These are phyloP conservation scores for Hamamelis virginiana DNA, from an alignment of 164 flowering plant species.

Conservation along the genomic window DNA sequence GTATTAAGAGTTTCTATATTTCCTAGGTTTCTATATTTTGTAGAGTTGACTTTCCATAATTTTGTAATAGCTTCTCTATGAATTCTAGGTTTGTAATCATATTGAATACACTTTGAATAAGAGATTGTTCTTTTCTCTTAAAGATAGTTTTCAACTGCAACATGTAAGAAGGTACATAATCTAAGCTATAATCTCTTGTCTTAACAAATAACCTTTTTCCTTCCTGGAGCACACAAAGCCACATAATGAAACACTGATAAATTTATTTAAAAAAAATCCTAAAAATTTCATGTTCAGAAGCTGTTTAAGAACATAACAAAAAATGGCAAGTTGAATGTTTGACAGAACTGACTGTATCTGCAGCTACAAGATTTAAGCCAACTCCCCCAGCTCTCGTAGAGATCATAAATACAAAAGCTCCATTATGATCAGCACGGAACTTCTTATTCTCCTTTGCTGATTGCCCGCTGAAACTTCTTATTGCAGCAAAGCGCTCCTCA, in stretches of 20 bases:
- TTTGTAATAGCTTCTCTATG: too few species aligned
- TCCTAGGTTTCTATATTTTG: too few species aligned
- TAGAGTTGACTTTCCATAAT: too few species aligned
- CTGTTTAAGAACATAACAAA: too few species aligned
- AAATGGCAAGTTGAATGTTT: not conserved
- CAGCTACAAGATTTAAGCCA: slow-evolving; percentile 94
- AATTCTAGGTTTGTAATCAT: too few species aligned
- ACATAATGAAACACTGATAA: not conserved
- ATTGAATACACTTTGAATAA: too few species aligned
- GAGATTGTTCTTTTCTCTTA: too few species aligned
- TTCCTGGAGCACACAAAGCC: not conserved
- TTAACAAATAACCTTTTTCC: not conserved
- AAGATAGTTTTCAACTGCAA: too few species aligned
- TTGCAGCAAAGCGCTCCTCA: slow-evolving; percentile 97
- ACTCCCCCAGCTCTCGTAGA: slow-evolving; percentile 99
- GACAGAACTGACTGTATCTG: slow-evolving; percentile 80
- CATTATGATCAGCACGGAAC: slow-evolving; percentile 27
- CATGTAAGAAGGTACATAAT: not conserved
- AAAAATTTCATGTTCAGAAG: too few species aligned
- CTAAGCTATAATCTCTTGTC: not conserved
- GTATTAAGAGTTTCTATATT: too few species aligned
- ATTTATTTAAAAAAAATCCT: too few species aligned
- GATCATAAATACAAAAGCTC: slow-evolving; percentile 84
- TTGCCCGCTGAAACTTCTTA: slow-evolving; percentile 70
- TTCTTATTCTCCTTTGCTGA: slow-evolving; percentile 19